A percentile compares a stretch with the other conserved stretches of the same genome.
These are phyloP conservation scores for Herpetomonas samuelpessoai DNA, from an alignment of 208 protist species.

Conservation along the genomic window DNA sequence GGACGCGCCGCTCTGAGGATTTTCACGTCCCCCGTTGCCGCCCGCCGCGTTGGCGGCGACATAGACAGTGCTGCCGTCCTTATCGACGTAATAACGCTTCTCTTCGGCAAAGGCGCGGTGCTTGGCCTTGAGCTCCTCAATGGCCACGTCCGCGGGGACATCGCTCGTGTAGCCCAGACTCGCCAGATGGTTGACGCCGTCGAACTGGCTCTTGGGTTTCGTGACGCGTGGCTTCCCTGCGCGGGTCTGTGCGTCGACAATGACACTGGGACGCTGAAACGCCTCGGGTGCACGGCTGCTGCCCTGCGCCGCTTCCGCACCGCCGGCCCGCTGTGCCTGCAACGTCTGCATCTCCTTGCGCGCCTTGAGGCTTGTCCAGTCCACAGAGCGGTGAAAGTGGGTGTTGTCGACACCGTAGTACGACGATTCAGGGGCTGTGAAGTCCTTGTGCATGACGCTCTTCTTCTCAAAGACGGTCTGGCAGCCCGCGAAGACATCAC, in stretches of 20 bases:
- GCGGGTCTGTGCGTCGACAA: slow-evolving; percentile 20
- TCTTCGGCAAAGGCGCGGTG: slow-evolving; percentile 31
- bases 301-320: slow-evolving; percentile 8
- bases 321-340: slow-evolving; percentile 19
- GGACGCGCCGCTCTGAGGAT: slow-evolving; percentile 3
- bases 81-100: slow-evolving; percentile 67
- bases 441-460: slow-evolving; percentile 69
- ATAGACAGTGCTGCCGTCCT: slow-evolving; percentile 78
- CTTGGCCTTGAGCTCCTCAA: slow-evolving; percentile 49
- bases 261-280: not conserved
- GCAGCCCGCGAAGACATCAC: slow-evolving; percentile 74
- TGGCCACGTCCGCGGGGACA: slow-evolving; percentile 44
- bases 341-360: slow-evolving; percentile 31
- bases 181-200: slow-evolving; percentile 58
- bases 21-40: not conserved
- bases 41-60: slow-evolving; percentile 23
- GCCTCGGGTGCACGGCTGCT: slow-evolving; percentile 6
- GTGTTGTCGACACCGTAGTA: slow-evolving; percentile 54
- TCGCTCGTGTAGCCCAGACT: slow-evolving; percentile 49
- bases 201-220: slow-evolving; percentile 87
- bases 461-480: slow-evolving; percentile 43
- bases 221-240: slow-evolving; percentile 32
- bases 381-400: slow-evolving; percentile 56
- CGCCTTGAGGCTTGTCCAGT: slow-evolving; percentile 62
- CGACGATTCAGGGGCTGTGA: slow-evolving; percentile 43